Evolutionary conservation across 768 basidiomycete species (phyloP).

Genomic region (Russula griseocarnosa): DNA sequence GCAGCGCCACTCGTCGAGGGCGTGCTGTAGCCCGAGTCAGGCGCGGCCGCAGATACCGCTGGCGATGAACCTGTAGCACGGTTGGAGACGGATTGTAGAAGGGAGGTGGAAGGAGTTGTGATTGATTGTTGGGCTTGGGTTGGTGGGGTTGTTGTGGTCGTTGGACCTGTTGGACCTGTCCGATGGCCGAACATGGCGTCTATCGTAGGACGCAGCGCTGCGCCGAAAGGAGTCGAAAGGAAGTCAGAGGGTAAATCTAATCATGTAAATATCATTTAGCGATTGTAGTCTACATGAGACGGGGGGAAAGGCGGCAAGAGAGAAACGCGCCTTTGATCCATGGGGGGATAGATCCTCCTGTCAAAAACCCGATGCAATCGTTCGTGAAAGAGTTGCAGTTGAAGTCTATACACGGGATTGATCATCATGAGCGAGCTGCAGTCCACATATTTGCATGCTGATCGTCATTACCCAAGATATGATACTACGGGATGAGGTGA

Average conservation of each 20-base stretch:
- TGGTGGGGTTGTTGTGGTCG: background rate
- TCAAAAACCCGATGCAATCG: constrained; percentile 82
- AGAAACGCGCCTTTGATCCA: constrained; percentile 68
- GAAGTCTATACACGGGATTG: constrained; percentile 55
- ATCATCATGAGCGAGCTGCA: background rate
- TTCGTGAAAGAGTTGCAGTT: constrained; percentile 96
- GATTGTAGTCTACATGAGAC: background rate
- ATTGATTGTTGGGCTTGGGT: background rate
- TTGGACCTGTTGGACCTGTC: background rate
- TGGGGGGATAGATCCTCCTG: constrained; percentile 72
- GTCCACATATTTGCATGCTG: background rate
- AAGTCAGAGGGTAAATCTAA: constrained; percentile 77
- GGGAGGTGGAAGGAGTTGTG: constrained; percentile 30
- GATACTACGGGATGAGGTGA: constrained; percentile 53
- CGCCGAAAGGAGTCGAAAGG: constrained; percentile 85
- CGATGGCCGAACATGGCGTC: constrained; percentile 73
- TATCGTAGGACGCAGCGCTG: constrained; percentile 82
- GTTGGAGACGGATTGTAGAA: constrained; percentile 55
- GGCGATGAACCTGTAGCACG: constrained; percentile 39
- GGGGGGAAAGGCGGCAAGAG: background rate
- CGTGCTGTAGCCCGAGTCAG: constrained; percentile 32
- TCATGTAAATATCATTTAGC: background rate
- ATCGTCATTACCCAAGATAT: constrained; percentile 60
- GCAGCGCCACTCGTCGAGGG: constrained; percentile 48
- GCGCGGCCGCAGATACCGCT: constrained; percentile 19